Conservation (phyloP, 352 stramenopile genomes). For the Aphanomyces euteiches region DNA sequence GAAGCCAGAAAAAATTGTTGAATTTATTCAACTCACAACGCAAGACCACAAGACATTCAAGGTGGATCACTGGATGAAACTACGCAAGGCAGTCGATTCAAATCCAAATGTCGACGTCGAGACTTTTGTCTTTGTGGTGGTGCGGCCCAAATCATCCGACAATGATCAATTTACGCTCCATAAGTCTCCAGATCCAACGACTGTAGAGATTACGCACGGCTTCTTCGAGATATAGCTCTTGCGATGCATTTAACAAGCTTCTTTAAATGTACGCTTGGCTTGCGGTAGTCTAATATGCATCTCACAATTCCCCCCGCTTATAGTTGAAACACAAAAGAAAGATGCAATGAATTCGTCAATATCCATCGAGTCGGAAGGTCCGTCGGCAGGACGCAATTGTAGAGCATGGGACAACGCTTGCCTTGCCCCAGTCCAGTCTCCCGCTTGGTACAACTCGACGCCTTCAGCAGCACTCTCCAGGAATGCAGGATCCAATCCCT, state of each 20-base stretch:
- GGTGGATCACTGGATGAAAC: background rate
- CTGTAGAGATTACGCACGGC: too few relatives aligned
- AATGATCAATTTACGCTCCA: too few relatives aligned
- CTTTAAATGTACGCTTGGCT: too few relatives aligned
- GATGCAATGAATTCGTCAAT: constrained; percentile 23
- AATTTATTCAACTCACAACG: background rate
- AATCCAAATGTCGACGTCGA: background rate
- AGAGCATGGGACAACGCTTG: too few relatives aligned
- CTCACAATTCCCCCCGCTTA: constrained; percentile 19
- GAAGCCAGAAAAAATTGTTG: background rate
- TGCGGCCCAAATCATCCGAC: background rate
- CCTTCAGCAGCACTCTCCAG: constrained; percentile 58
- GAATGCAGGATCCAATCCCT: constrained; percentile 76
- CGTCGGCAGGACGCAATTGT: too few relatives aligned
- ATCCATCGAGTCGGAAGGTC: too few relatives aligned
- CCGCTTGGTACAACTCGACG: constrained; percentile 56
- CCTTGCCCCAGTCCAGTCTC: too few relatives aligned
- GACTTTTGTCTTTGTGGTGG: background rate
- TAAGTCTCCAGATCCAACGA: too few relatives aligned
- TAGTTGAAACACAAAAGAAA: constrained; percentile 50
- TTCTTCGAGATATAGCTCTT: too few relatives aligned
- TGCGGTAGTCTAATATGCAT: too few relatives aligned
- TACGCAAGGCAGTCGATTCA: background rate
- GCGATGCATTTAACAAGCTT: too few relatives aligned
- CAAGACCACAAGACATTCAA: constrained; percentile 1